Percentiles rank a stretch among this genome's conserved stretches.
These are phyloP conservation scores for Yamadazyma friedrichii DNA, from an alignment of 1,139 yeast species.

Conservation along the genomic window DNA sequence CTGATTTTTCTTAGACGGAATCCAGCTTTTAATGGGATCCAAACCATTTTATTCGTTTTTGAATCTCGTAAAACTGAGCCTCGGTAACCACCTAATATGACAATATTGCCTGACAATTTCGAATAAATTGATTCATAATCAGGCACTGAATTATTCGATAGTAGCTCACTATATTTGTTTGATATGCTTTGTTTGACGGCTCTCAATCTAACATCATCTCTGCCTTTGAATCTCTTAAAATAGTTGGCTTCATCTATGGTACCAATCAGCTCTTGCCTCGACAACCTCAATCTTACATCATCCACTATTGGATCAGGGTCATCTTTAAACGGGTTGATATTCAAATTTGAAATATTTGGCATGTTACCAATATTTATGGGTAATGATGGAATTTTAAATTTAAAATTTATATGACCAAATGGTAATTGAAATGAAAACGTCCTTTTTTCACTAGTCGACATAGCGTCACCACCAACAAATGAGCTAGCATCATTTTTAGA, in stretches of 20 bases:
- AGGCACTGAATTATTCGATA: constrained; percentile 11
- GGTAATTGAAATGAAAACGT: constrained; percentile 45
- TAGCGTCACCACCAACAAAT: constrained; percentile 37
- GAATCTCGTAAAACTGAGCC: constrained; percentile 78
- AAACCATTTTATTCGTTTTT: constrained; percentile 61
- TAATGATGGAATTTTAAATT: constrained; percentile 7
- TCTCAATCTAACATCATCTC: constrained; percentile 64
- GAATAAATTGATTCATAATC: constrained; percentile 33
- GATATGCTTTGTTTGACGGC: constrained; percentile 67
- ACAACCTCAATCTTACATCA: constrained; percentile 45
- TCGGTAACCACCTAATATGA: constrained; percentile 83
- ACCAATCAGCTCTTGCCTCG: constrained; percentile 56
- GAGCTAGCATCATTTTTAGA: constrained; percentile 37
- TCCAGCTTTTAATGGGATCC: constrained; percentile 91
- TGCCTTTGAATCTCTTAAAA: constrained; percentile 54
- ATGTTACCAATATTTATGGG: constrained; percentile 2
- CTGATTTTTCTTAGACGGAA: constrained; percentile 69
- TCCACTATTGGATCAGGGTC: constrained; percentile 20
- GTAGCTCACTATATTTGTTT: constrained; percentile 43
- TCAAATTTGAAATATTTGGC: constrained; percentile 4
- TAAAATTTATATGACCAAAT: constrained; percentile 28
- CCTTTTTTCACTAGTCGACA: constrained; percentile 17
- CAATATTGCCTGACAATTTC: constrained; percentile 70
- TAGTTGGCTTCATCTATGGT: constrained; percentile 64
- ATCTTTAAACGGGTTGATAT: constrained; percentile 15